These are phyloP conservation scores for Boletellus ananas DNA, from an alignment of 768 basidiomycete species.

Conservation along the genomic window DNA sequence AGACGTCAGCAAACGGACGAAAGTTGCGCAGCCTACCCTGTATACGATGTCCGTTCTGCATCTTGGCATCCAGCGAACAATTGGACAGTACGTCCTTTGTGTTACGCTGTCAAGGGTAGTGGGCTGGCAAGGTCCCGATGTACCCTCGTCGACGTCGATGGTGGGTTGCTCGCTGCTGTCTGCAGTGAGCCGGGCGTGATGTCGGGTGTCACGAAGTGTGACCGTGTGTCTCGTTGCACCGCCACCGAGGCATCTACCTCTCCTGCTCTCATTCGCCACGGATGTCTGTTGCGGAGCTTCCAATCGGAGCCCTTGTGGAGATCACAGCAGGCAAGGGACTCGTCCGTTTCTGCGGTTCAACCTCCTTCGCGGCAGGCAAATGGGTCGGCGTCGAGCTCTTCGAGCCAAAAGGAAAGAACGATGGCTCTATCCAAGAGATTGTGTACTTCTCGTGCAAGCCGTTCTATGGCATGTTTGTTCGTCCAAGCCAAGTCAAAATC, in stretches of 20 bases:
- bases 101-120: background rate
- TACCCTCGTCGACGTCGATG: background rate
- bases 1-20: background rate
- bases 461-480: conserved; percentile 83
- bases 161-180: conserved; percentile 6
- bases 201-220: conserved; percentile 6
- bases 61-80: background rate
- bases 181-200: conserved; percentile 9
- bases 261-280: conserved; percentile 3
- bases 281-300: conserved; percentile 41
- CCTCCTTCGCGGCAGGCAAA: conserved; percentile 82
- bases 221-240: conserved; percentile 6
- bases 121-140: conserved; percentile 3
- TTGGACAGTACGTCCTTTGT: background rate
- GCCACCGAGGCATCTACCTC: conserved; percentile 6
- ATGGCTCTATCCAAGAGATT: conserved; percentile 78
- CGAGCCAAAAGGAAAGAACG: conserved; percentile 89
- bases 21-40: conserved; percentile 18
- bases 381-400: conserved; percentile 94
- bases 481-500: conserved; percentile 78
- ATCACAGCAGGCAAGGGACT: conserved; percentile 78
- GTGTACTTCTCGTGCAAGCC: conserved; percentile 79
- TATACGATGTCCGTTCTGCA: conserved; percentile 30
- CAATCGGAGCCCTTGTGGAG: conserved; percentile 73
- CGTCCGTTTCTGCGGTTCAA: conserved; percentile 81